A percentile compares a stretch with the other conserved stretches of the same genome.
These are phyloP conservation scores for Agrocybe praecox DNA, from an alignment of 768 basidiomycete species.

Conservation along the genomic window DNA sequence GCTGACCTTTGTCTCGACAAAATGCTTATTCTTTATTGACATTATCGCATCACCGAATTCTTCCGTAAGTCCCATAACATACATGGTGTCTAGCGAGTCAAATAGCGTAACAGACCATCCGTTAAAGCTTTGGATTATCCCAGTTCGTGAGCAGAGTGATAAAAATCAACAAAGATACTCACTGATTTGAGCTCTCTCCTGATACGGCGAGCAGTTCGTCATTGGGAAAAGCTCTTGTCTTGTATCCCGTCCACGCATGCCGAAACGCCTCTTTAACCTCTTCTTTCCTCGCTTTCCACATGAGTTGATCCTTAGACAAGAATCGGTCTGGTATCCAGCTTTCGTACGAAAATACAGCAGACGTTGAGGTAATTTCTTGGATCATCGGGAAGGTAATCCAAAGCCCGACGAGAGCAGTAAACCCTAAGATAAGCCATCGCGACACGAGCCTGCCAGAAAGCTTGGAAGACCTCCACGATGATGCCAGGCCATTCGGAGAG, in stretches of 20 bases:
- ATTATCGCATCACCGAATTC: constrained; percentile 65
- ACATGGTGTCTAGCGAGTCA: constrained; percentile 82
- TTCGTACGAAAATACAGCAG: neutral
- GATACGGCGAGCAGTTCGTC: constrained; percentile 55
- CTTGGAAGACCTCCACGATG: constrained; percentile 6
- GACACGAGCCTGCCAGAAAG: constrained; percentile 11
- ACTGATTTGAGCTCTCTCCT: constrained; percentile 53
- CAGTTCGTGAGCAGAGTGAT: neutral
- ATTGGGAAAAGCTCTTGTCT: constrained; percentile 45
- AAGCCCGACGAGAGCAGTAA: no score
- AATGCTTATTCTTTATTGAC: constrained; percentile 48
- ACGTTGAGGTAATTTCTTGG: neutral
- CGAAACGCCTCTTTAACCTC: constrained; percentile 54
- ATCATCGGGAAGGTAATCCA: no score
- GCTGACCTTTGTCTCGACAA: constrained; percentile 34
- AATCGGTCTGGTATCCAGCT: constrained; percentile 4
- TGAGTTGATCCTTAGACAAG: constrained; percentile 7
- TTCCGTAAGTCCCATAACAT: constrained; percentile 74
- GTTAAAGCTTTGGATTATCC: constrained; percentile 29
- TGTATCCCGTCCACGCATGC: constrained; percentile 57
- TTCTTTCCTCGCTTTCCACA: constrained; percentile 45
- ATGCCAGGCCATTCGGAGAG: neutral
- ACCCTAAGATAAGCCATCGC: constrained; percentile 13
- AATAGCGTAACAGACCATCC: constrained; percentile 66
- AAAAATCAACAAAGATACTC: constrained; percentile 16